Evolutionary conservation across 1,284 basidiomycete genomes (phyloP).

Genomic region (Rhodotorula sp.): DNA sequence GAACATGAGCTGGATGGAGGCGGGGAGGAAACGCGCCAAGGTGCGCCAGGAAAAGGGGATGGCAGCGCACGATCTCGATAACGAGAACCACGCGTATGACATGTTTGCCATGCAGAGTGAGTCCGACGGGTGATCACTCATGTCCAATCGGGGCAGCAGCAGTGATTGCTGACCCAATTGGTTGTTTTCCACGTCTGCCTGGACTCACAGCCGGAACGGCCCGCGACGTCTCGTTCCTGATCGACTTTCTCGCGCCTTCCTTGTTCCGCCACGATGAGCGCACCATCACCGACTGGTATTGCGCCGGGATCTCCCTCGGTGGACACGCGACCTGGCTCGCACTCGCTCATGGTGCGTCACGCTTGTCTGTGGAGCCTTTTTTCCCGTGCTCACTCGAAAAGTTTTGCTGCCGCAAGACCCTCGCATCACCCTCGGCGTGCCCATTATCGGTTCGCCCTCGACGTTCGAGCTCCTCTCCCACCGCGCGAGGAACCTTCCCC

Average conservation of each 20-base stretch:
- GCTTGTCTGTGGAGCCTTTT: too few species aligned
- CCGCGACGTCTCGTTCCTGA: constrained; percentile 71
- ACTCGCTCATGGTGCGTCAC: constrained; percentile 59
- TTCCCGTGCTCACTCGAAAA: too few species aligned
- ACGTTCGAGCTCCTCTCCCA: constrained; percentile 61
- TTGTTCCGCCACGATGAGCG: constrained; percentile 71
- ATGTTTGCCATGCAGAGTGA: constrained; percentile 48
- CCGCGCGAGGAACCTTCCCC: constrained; percentile 56
- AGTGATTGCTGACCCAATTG: not conserved
- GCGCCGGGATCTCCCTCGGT: constrained; percentile 68
- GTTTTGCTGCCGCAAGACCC: too few species aligned
- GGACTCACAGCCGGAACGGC: constrained; percentile 59
- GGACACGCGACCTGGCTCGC: constrained; percentile 74
- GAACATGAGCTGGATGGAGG: constrained; percentile 49
- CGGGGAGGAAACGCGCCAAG: constrained; percentile 45
- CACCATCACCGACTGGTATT: constrained; percentile 64
- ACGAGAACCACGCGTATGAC: constrained; percentile 43
- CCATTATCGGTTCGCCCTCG: constrained; percentile 73
- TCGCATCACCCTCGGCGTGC: constrained; percentile 67
- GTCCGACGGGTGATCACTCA: not conserved
- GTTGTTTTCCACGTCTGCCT: too few species aligned
- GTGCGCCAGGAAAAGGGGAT: constrained; percentile 35
- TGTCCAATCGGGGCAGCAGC: not conserved
- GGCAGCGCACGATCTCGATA: constrained; percentile 44
- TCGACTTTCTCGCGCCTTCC: constrained; percentile 74